Base-by-base conservation (phyloP, 2,329 filamentous ascomycete genomes). In the Cladobotryum protrusum region DNA sequence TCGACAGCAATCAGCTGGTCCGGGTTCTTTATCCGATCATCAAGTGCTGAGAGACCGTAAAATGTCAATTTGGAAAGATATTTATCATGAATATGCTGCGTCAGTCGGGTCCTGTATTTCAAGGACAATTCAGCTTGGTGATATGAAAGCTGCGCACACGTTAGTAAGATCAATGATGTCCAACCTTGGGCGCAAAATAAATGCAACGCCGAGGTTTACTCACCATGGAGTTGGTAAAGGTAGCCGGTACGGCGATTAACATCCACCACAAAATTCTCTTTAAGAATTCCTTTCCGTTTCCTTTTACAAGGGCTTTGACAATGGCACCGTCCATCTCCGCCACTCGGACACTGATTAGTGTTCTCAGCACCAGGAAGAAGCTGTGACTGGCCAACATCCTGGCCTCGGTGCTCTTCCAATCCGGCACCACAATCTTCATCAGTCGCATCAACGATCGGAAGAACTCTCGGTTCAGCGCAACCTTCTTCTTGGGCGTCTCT, bases 171-270 rank as follows among this genome's bases (percentile, higher is more conserved):
- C 18, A 20, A 19, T 41, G 6, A 41, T 3, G 12, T 20, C 36
- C 17, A 41, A 17, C 33, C 12, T 37, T 17, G 3, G 14, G 35
- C 35, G 14, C 20, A 29, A 29, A 8, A 29, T 29, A 9, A 9
- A 29, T 29, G 7, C 7, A 24, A n/a, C n/a, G n/a, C n/a, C n/a
- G n/a, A n/a, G n/a, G n/a, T 29, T 29, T 8, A 66, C 81, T 68
- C 69, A 93, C 88, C 93, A 99, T 99, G 1, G 91, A 96, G 69
- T 99, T 99, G 37, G 93, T 99, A 66, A 97, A 96, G 0, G 93
- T 97, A 1, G 93, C 93, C 9, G 93, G 93, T 14, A 99, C 79
- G 20, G 93, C 92, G 57, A 99, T 93, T 49, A 92, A 67, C 93
- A 99, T 99, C 93, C 93, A 99, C 90, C 92, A 96, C 5, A 95